phyloP scores from a whole-genome alignment of 345 rosid genomes.

The Dimocarpus longan region DNA sequence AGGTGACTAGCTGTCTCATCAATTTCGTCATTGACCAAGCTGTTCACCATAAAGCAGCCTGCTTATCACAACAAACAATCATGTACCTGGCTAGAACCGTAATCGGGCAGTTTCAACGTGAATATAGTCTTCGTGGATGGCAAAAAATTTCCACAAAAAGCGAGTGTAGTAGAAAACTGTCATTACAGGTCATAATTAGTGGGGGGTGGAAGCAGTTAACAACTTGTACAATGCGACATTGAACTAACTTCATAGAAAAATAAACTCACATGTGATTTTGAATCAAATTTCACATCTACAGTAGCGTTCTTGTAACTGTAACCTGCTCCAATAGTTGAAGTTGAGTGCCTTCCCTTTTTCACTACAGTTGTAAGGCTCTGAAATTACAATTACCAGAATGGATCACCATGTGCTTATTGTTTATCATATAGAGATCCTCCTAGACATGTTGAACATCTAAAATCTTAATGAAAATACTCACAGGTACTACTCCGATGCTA shows the following conservation, averaged over 20 bases:
- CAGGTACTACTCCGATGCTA: background rate
- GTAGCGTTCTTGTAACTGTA: background rate
- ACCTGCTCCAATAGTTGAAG: background rate
- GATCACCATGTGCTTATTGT: background rate
- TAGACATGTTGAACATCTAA: background rate
- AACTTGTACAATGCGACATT: background rate
- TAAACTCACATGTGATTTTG: conserved; percentile 16
- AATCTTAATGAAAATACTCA: background rate
- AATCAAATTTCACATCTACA: conserved; percentile 1
- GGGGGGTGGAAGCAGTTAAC: background rate
- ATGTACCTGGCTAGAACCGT: conserved; percentile 16
- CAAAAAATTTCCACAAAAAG: background rate
- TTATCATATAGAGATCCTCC: background rate
- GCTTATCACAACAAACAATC: no score
- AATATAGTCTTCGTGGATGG: conserved; percentile 3
- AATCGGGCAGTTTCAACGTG: conserved; percentile 10
- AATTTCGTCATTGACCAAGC: background rate
- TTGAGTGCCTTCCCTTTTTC: background rate
- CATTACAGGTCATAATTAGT: background rate
- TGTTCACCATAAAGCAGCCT: no score
- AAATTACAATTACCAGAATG: background rate
- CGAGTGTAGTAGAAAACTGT: conserved; percentile 9
- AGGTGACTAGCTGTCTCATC: background rate
- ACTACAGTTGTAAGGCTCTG: conserved; percentile 10
- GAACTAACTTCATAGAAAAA: background rate